phyloP scores from a whole-genome alignment of 306 rosid species.

The Canavalia ensiformis region DNA sequence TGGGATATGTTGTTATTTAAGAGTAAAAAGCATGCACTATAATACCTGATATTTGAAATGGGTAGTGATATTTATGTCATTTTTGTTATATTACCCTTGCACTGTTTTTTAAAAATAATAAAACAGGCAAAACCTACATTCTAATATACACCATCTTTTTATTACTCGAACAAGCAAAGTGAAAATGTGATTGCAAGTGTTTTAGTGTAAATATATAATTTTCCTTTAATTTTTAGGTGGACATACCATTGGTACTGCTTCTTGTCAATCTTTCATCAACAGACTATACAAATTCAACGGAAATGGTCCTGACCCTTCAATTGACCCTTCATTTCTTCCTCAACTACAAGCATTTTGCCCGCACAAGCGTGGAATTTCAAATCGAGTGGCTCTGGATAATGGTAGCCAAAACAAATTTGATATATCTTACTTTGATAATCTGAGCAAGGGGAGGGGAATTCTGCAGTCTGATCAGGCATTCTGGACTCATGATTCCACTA shows the following conservation, averaged over 20 bases:
- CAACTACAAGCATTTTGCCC: slow-evolving; percentile 54
- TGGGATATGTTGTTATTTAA: too few relatives aligned
- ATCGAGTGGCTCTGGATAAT: slow-evolving; percentile 49
- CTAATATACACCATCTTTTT: too few relatives aligned
- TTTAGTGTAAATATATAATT: too few relatives aligned
- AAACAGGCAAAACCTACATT: too few relatives aligned
- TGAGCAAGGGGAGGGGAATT: slow-evolving; percentile 51
- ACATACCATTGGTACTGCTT: slow-evolving; percentile 61
- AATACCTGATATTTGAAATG: too few relatives aligned
- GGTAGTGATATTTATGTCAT: too few relatives aligned
- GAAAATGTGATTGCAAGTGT: too few relatives aligned
- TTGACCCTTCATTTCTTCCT: slow-evolving; percentile 51
- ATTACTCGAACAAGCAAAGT: too few relatives aligned
- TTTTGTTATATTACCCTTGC: too few relatives aligned
- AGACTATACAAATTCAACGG: slow-evolving; percentile 54
- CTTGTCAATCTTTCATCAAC: slow-evolving; percentile 44
- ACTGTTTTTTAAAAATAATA: too few relatives aligned
- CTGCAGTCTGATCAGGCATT: slow-evolving; percentile 59
- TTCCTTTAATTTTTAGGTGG: slow-evolving; percentile 43
- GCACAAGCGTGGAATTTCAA: slow-evolving; percentile 39
- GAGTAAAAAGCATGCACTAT: too few relatives aligned
- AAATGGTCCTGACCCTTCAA: slow-evolving; percentile 55
- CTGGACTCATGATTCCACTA: slow-evolving; percentile 58
- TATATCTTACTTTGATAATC: slow-evolving; percentile 47
- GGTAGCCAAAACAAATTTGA: slow-evolving; percentile 53